Evolutionary conservation across 805 yeast genomes (phyloP).

Genomic region (Jamesozyma lodderae): DNA sequence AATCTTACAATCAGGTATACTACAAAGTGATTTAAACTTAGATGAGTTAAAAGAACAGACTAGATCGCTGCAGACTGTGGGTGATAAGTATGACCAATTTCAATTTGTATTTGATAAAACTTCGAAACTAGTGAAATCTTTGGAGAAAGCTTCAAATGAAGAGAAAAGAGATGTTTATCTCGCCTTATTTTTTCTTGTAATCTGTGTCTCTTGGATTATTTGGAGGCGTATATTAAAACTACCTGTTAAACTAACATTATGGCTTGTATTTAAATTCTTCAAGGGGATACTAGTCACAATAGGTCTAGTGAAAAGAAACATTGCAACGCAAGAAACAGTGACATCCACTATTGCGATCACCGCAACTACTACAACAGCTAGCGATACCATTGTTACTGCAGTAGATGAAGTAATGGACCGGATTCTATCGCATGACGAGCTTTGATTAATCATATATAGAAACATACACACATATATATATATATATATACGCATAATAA

Average conservation of each 20-base stretch:
- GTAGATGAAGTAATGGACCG: constrained; percentile 23
- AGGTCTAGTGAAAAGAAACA: constrained; percentile 17
- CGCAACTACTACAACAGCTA: background rate
- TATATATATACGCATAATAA: too few species aligned
- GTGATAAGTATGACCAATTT: constrained; percentile 27
- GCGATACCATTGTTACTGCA: constrained; percentile 11
- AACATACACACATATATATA: background rate
- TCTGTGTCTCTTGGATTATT: constrained; percentile 28
- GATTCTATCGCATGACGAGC: constrained; percentile 19
- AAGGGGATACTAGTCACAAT: constrained; percentile 27
- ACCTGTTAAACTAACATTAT: constrained; percentile 25
- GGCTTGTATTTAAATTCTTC: constrained; percentile 30
- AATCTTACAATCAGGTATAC: constrained; percentile 25
- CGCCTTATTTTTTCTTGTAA: constrained; percentile 21
- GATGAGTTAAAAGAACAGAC: constrained; percentile 30
- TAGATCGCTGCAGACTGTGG: constrained; percentile 18
- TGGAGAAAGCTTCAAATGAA: constrained; percentile 26
- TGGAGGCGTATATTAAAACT: constrained; percentile 30
- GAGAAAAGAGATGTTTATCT: constrained; percentile 30
- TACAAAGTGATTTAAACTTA: constrained; percentile 29
- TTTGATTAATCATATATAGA: constrained; percentile 2
- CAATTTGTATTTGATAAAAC: constrained; percentile 25
- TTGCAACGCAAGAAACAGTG: background rate
- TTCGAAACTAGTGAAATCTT: constrained; percentile 22
- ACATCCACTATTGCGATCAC: constrained; percentile 3